These are phyloP conservation scores for Balamuthia mandrillaris DNA, from an alignment of 208 protist genomes.

Conservation along the genomic window DNA sequence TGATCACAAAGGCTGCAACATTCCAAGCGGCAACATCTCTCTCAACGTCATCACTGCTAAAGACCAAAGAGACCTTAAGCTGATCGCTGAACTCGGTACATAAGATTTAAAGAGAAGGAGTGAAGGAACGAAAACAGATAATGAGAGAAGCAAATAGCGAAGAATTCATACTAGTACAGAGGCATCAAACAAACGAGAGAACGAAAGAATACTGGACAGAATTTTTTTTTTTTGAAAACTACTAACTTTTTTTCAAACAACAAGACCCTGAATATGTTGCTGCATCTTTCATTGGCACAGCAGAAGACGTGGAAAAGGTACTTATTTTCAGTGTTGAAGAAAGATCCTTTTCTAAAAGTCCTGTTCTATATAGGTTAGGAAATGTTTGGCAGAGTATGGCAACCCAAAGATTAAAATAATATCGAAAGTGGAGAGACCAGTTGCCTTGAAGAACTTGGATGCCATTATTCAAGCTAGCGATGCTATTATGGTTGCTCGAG, in stretches of 20 bases:
- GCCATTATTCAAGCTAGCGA: slow-evolving; percentile 92
- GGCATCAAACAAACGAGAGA: no score
- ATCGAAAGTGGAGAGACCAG: slow-evolving; percentile 98
- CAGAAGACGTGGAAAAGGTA: slow-evolving; percentile 17
- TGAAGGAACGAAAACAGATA: no score
- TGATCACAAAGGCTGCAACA: slow-evolving; percentile 44
- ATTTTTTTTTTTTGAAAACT: no score
- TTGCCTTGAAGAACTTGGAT: slow-evolving; percentile 94
- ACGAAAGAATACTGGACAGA: no score
- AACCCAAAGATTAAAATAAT: slow-evolving; percentile 89
- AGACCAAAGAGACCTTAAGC: slow-evolving; percentile 18
- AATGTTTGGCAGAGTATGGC: not conserved
- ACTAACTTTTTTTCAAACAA: no score
- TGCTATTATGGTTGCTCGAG: slow-evolving; percentile 98
- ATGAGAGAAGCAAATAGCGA: no score
- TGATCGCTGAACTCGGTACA: not conserved
- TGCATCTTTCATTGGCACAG: slow-evolving; percentile 29
- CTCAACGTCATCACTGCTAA: slow-evolving; percentile 40
- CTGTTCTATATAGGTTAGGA: no score
- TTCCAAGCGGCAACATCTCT: slow-evolving; percentile 32
- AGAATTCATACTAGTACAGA: no score
- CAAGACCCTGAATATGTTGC: slow-evolving; percentile 37
- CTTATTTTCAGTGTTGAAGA: not conserved
- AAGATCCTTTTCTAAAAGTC: no score
- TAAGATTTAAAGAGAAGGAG: no score